These are phyloP conservation scores for Sphaerulina populicola DNA, from an alignment of 2,329 filamentous ascomycete genomes.

Conservation along the genomic window DNA sequence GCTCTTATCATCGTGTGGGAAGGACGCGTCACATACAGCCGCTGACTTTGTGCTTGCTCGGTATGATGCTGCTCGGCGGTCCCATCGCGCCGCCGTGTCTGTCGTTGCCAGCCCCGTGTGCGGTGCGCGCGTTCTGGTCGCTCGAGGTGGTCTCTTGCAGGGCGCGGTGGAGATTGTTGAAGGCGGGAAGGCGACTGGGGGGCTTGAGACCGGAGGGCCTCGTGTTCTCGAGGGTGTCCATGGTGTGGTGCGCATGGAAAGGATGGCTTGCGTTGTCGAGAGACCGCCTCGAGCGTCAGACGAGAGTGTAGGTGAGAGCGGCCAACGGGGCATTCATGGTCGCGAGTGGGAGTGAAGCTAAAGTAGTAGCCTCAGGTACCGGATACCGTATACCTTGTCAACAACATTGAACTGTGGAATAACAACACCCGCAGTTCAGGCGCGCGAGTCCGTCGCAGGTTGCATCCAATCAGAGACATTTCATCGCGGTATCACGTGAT, in stretches of 20 bases:
- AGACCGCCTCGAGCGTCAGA: conserved; percentile 9
- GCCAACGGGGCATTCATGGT: background rate
- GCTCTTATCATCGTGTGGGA: background rate
- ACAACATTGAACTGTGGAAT: too few relatives aligned
- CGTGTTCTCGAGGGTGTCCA: conserved; percentile 31
- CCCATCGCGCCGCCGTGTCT: conserved; percentile 5
- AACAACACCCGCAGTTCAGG: too few relatives aligned
- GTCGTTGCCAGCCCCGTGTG: conserved; percentile 7
- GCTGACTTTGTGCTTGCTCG: conserved; percentile 45
- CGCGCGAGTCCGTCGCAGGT: too few relatives aligned
- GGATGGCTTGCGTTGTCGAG: conserved; percentile 6
- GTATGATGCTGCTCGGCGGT: conserved; percentile 13
- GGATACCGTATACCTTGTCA: too few relatives aligned
- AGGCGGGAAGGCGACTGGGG: conserved; percentile 27
- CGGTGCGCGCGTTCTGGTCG: conserved; percentile 44
- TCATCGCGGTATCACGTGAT: too few relatives aligned
- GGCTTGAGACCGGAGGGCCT: conserved; percentile 29
- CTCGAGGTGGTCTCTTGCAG: conserved; percentile 30
- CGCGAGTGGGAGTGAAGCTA: too few relatives aligned
- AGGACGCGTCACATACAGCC: conserved; percentile 33
- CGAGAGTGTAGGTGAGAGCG: conserved; percentile 6
- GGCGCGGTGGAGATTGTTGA: conserved; percentile 12
- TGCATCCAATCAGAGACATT: too few relatives aligned
- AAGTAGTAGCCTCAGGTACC: too few relatives aligned
- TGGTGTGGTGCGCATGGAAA: conserved; percentile 11